A percentile compares a stretch with the other conserved stretches of the same genome.
phyloP scores from a whole-genome alignment of 371 early-diverging fungal species.

The Mortierella sp. region DNA sequence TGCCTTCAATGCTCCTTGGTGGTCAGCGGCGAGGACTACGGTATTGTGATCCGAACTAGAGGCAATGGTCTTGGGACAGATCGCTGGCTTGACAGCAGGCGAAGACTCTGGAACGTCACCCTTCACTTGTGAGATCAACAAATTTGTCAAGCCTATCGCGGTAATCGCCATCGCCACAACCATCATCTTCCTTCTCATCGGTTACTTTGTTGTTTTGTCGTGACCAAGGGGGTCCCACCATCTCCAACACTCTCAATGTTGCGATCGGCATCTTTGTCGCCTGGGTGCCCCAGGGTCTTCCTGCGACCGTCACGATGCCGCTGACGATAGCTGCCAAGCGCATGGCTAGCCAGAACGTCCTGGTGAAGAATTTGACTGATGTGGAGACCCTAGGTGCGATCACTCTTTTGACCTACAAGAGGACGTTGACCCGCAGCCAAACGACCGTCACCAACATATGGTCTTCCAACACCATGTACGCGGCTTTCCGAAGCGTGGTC shows the following conservation, averaged over 20 bases:
- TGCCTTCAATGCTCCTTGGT: slow-evolving; percentile 87
- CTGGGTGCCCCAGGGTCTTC: slow-evolving; percentile 94
- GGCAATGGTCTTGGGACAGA: slow-evolving; percentile 92
- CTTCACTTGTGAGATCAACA: slow-evolving; percentile 80
- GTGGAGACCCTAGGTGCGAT: slow-evolving; percentile 98
- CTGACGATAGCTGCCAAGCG: slow-evolving; percentile 95
- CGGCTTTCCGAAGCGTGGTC: slow-evolving; percentile 64
- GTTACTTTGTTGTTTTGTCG: slow-evolving; percentile 58
- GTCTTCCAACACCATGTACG: slow-evolving; percentile 75
- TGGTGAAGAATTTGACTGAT: slow-evolving; percentile 96
- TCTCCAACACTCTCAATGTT: slow-evolving; percentile 83
- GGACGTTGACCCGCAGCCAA: slow-evolving; percentile 95
- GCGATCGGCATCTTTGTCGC: slow-evolving; percentile 91
- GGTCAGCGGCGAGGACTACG: slow-evolving; percentile 90
- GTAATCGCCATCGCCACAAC: slow-evolving; percentile 80
- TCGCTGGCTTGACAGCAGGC: slow-evolving; percentile 85
- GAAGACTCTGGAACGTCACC: slow-evolving; percentile 80
- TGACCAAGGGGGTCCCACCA: slow-evolving; percentile 60
- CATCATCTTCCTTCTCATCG: slow-evolving; percentile 87
- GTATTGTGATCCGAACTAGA: slow-evolving; percentile 92
- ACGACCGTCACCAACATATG: slow-evolving; percentile 94
- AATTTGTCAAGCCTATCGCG: slow-evolving; percentile 90
- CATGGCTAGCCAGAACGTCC: slow-evolving; percentile 87
- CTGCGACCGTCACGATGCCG: slow-evolving; percentile 90
- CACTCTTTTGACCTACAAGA: slow-evolving; percentile 94